These are phyloP conservation scores for Apiospora pterosperma DNA, from an alignment of 2,329 filamentous ascomycete genomes.

Conservation along the genomic window DNA sequence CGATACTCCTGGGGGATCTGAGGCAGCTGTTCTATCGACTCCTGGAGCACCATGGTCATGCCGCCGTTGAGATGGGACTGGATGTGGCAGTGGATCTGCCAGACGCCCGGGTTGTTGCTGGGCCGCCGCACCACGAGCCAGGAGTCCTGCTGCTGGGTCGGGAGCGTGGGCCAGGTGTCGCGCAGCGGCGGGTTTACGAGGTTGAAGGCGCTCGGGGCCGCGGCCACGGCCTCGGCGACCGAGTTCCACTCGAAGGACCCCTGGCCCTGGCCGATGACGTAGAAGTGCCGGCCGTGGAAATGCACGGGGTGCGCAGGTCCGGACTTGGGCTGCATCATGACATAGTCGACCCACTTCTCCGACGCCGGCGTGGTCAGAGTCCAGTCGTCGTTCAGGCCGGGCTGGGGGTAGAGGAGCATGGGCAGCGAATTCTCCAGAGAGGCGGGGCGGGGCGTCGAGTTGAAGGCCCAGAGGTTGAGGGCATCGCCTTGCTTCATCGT, in stretches of 20 bases:
- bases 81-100: conserved; percentile 55
- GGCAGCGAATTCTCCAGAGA: conserved; percentile 35
- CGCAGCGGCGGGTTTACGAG: conserved; percentile 50
- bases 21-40: conserved; percentile 43
- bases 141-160: conserved; percentile 23
- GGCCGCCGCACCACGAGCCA: conserved; percentile 54
- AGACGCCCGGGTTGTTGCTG: conserved; percentile 49
- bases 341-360: conserved; percentile 55
- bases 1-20: conserved; percentile 33
- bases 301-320: conserved; percentile 57
- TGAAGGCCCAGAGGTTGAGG: conserved; percentile 52
- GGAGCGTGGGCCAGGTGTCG: conserved; percentile 43
- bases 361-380: conserved; percentile 34
- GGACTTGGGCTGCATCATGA: conserved; percentile 33
- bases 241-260: conserved; percentile 49
- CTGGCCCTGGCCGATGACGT: conserved; percentile 47
- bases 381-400: conserved; percentile 27
- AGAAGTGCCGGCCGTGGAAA: conserved; percentile 62
- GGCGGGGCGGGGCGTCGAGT: conserved; percentile 38
- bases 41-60: conserved; percentile 51
- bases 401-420: conserved; percentile 42
- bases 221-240: conserved; percentile 48
- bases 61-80: conserved; percentile 50
- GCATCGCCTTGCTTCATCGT: conserved; percentile 33
- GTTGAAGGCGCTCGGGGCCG: conserved; percentile 51